Conservation (phyloP, 257 asterid species). For the Cruciata laevipes region DNA sequence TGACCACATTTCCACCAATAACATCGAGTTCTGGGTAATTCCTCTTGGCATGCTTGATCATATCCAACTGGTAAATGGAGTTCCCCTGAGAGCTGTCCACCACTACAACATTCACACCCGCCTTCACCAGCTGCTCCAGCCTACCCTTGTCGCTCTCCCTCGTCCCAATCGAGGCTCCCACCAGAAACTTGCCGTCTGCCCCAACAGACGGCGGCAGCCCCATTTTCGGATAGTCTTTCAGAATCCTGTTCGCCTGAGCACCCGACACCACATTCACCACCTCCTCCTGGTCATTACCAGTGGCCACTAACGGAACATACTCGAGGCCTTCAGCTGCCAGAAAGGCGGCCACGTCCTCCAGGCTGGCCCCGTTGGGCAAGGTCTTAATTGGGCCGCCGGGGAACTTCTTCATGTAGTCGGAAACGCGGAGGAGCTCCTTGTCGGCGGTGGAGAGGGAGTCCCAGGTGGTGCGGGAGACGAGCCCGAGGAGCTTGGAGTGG, state of each 20-base stretch:
- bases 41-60: constrained; percentile 70
- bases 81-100: constrained; percentile 90
- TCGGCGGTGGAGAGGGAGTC: constrained; percentile 28
- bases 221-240: constrained; percentile 54
- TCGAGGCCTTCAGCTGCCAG: constrained; percentile 43
- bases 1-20: constrained; percentile 88
- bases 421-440: background rate
- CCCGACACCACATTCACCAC: constrained; percentile 49
- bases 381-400: constrained; percentile 21
- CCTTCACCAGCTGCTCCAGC: constrained; percentile 76
- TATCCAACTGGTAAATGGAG: constrained; percentile 71
- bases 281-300: constrained; percentile 19
- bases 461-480: constrained; percentile 53
- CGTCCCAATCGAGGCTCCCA: constrained; percentile 83
- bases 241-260: constrained; percentile 45
- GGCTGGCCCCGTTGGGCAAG: constrained; percentile 47
- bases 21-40: constrained; percentile 61
- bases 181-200: constrained; percentile 56
- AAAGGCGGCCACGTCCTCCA: constrained; percentile 70
- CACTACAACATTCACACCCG: constrained; percentile 65
- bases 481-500: constrained; percentile 45
- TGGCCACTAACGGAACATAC: constrained; percentile 47
- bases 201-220: constrained; percentile 76
- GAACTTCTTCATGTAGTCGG: constrained; percentile 43
- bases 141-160: constrained; percentile 79